A percentile compares a stretch with the other conserved stretches of the same genome.
These are phyloP conservation scores for Truncatella angustata DNA, from an alignment of 2,329 filamentous ascomycete species.

Conservation along the genomic window DNA sequence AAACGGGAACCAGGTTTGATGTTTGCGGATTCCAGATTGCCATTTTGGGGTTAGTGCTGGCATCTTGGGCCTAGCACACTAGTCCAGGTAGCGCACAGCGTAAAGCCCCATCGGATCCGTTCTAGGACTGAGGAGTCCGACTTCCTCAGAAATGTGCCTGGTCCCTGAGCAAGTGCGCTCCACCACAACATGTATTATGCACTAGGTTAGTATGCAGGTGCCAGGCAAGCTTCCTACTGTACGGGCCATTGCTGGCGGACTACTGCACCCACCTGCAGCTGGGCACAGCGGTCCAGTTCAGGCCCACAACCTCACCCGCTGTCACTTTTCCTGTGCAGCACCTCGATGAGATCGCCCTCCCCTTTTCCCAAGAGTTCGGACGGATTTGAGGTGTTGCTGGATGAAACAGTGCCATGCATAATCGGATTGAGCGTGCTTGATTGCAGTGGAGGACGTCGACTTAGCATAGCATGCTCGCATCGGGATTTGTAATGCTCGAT, in stretches of 20 bases:
- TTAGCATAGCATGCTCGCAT: too few species aligned
- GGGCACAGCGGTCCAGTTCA: not conserved
- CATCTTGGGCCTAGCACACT: not conserved
- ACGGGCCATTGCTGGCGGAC: not conserved
- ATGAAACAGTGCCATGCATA: not conserved
- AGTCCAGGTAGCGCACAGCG: not conserved
- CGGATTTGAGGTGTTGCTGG: not conserved
- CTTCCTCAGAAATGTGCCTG: not conserved
- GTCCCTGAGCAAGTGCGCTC: slow-evolving; percentile 1
- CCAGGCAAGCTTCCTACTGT: not conserved
- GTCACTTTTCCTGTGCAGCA: not conserved
- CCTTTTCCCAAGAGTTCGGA: not conserved
- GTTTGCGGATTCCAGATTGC: not conserved
- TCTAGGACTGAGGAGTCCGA: too few species aligned
- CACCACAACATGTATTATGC: too few species aligned
- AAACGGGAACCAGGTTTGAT: not conserved
- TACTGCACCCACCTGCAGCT: not conserved
- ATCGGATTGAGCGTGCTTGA: too few species aligned
- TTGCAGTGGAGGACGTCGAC: too few species aligned
- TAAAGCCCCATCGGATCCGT: too few species aligned
- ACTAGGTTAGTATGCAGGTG: not conserved
- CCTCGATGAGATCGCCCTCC: not conserved
- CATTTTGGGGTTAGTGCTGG: not conserved
- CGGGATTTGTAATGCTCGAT: not conserved
- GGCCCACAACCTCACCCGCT: not conserved